These are phyloP conservation scores for Plasmopara viticola DNA, from an alignment of 352 stramenopile species.

Conservation along the genomic window DNA sequence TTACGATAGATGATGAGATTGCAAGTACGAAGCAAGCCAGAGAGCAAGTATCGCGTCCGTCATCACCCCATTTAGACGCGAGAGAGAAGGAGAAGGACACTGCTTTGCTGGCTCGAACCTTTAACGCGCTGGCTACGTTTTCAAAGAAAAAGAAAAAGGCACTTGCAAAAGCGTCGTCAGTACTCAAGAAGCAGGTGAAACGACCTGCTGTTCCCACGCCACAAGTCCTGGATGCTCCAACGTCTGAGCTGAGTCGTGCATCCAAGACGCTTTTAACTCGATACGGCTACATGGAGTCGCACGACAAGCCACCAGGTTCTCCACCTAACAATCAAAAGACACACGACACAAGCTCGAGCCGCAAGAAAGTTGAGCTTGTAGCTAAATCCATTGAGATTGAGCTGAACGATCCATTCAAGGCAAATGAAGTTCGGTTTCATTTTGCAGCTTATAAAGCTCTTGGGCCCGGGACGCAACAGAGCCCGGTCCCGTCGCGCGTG, in stretches of 20 bases:
- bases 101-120: conserved; percentile 44
- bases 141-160: conserved; percentile 13
- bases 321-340: conserved; percentile 17
- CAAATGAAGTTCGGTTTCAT: conserved; percentile 86
- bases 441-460: conserved; percentile 77
- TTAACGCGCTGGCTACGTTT: conserved; percentile 48
- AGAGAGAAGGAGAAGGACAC: conserved; percentile 8
- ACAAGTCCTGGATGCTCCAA: conserved; percentile 13
- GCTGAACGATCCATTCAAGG: conserved; percentile 66
- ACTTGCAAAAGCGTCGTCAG: conserved; percentile 19
- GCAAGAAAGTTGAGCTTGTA: conserved; percentile 5
- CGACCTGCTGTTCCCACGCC: conserved; percentile 3
- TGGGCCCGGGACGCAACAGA: conserved; percentile 6
- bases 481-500: conserved; percentile 29
- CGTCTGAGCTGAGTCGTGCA: conserved; percentile 66
- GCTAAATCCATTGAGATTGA: conserved; percentile 61
- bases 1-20: conserved; percentile 26
- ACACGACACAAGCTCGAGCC: conserved; percentile 4
- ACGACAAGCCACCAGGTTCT: conserved; percentile 21
- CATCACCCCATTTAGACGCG: conserved; percentile 12
- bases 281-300: conserved; percentile 73
- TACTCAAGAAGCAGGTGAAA: conserved; percentile 21
- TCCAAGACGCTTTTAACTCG: conserved; percentile 81
- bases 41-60: conserved; percentile 9
- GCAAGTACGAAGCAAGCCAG: conserved; percentile 1